These are phyloP conservation scores for Alternaria alternata DNA, from an alignment of 2,329 filamentous ascomycete genomes.

Conservation along the genomic window DNA sequence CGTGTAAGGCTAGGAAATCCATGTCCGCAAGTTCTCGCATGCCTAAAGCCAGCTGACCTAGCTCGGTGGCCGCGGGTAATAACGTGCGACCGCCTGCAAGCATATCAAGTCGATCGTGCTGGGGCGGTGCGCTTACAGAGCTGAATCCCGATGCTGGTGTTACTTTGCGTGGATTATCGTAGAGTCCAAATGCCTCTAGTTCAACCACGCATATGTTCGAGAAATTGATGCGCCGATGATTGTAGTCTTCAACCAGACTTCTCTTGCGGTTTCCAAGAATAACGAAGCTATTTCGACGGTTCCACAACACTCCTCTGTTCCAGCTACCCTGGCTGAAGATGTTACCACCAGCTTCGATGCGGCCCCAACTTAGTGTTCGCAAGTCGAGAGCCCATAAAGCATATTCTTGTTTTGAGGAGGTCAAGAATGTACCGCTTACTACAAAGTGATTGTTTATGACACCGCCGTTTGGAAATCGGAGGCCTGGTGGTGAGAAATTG, in stretches of 20 bases:
- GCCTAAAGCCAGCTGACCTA: constrained; percentile 80
- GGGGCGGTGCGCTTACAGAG: constrained; percentile 77
- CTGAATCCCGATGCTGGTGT: constrained; percentile 82
- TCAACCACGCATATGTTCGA: constrained; percentile 97
- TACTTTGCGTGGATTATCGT: constrained; percentile 88
- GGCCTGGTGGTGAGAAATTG: constrained; percentile 84
- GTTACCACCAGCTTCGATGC: constrained; percentile 89
- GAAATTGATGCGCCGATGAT: constrained; percentile 97
- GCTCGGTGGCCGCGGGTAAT: constrained; percentile 79
- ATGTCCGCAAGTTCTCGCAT: constrained; percentile 92
- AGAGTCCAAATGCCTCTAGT: constrained; percentile 94
- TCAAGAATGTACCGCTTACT: constrained; percentile 95
- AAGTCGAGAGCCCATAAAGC: constrained; percentile 95
- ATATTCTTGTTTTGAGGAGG: constrained; percentile 97
- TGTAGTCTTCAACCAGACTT: constrained; percentile 96
- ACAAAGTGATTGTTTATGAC: constrained; percentile 97
- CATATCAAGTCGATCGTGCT: constrained; percentile 60
- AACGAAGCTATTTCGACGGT: constrained; percentile 91
- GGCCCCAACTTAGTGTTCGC: constrained; percentile 87
- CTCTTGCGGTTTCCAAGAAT: constrained; percentile 93
- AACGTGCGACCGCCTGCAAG: constrained; percentile 79
- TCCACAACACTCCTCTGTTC: constrained; percentile 96
- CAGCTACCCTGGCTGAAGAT: constrained; percentile 98
- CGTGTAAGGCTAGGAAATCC: constrained; percentile 92
- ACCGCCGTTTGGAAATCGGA: constrained; percentile 94